phyloP scores from a whole-genome alignment of 2,329 filamentous ascomycete genomes.

The Colletotrichum gloeosporioides region DNA sequence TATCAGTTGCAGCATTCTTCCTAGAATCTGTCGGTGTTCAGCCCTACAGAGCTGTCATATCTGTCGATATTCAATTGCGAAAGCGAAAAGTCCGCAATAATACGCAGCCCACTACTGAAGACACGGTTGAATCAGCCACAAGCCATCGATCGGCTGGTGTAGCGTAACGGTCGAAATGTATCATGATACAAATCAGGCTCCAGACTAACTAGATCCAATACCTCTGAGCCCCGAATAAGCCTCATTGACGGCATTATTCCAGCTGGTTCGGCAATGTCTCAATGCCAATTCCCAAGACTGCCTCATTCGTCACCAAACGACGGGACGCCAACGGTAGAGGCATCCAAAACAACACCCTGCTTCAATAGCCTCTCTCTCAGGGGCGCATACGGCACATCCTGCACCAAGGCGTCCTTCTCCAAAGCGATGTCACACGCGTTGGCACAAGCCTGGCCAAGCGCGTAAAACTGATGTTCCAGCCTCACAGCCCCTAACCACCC shows the following conservation, averaged over 20 bases:
- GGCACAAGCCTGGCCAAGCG: conserved; percentile 12
- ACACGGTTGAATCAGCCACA: background rate
- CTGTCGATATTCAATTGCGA: background rate
- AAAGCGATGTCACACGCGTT: conserved; percentile 19
- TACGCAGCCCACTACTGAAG: background rate
- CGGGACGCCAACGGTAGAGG: background rate
- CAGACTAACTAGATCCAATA: background rate
- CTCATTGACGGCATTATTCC: background rate
- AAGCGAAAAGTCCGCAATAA: background rate
- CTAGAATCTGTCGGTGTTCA: background rate
- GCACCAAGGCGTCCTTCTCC: background rate
- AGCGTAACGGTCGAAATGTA: background rate
- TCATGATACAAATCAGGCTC: background rate
- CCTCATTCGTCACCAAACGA: background rate
- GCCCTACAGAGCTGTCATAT: background rate
- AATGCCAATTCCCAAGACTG: background rate
- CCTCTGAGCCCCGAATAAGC: background rate
- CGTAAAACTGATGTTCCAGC: conserved; percentile 18
- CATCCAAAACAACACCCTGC: conserved; percentile 1
- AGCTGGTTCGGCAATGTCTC: background rate
- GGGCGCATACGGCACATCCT: conserved; percentile 3
- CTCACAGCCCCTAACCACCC: background rate
- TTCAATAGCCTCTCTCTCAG: background rate
- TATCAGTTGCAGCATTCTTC: background rate
- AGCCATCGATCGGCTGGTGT: background rate